Evolutionary conservation across 805 yeast genomes (phyloP).

Genomic region (Nakazawaea anatomiae): DNA sequence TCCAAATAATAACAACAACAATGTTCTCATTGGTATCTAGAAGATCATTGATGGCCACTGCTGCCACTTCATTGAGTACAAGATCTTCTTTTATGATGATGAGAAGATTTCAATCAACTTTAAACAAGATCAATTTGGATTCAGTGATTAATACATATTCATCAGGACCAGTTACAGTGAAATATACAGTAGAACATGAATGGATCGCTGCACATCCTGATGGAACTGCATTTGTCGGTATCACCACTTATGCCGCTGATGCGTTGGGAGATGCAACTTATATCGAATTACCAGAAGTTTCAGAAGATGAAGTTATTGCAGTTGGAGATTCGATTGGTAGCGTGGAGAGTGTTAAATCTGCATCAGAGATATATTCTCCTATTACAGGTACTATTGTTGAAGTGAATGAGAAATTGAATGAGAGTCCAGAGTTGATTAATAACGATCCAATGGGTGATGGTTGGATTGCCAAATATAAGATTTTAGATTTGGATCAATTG

Average conservation of each 20-base stretch:
- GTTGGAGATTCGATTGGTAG: constrained; percentile 86
- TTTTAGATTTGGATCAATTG: constrained; percentile 35
- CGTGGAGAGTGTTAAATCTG: constrained; percentile 91
- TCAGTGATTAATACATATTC: constrained; percentile 25
- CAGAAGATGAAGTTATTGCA: constrained; percentile 32
- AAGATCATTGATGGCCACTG: too few relatives aligned
- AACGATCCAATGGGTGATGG: constrained; percentile 90
- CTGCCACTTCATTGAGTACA: too few relatives aligned
- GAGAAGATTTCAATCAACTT: constrained; percentile 17
- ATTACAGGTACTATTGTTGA: constrained; percentile 71
- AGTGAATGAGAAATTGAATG: constrained; percentile 60
- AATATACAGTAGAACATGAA: constrained; percentile 88
- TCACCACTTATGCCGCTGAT: constrained; percentile 91
- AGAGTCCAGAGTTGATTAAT: constrained; percentile 74
- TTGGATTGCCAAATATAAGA: constrained; percentile 80
- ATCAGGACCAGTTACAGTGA: constrained; percentile 42
- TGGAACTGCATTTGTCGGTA: constrained; percentile 80
- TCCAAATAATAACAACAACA: too few relatives aligned
- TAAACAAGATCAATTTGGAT: constrained; percentile 23
- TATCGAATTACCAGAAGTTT: constrained; percentile 78
- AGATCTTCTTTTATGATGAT: too few relatives aligned
- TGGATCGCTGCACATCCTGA: constrained; percentile 88
- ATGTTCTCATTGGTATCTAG: too few relatives aligned
- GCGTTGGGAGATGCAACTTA: constrained; percentile 96
- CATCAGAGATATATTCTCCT: constrained; percentile 89